Conservation (phyloP, 345 rosid species). For the Draba incana region DNA sequence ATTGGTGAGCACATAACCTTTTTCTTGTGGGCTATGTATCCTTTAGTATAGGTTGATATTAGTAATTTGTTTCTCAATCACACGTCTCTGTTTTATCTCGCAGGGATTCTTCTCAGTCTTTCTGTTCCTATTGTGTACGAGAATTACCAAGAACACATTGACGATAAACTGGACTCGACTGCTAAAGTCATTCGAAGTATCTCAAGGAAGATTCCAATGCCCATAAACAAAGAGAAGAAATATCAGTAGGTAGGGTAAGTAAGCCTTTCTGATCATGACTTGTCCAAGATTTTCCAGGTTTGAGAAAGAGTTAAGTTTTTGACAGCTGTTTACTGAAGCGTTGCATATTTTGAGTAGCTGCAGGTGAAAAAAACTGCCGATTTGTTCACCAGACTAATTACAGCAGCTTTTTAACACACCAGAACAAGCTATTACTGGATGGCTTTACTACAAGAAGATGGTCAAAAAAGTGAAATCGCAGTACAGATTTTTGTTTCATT, state of each 20-base stretch:
- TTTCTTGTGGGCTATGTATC: neutral
- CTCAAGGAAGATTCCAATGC: conserved; percentile 56
- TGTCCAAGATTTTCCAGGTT: conserved; percentile 8
- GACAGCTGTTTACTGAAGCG: conserved; percentile 13
- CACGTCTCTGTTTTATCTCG: conserved; percentile 17
- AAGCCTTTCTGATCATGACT: conserved; percentile 30
- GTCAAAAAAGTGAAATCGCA: conserved; percentile 28
- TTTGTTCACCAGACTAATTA: conserved; percentile 17
- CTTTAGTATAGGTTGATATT: conserved; percentile 1
- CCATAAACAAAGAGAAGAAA: conserved; percentile 70
- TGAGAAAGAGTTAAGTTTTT: conserved; percentile 23
- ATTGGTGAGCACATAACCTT: conserved; percentile 56
- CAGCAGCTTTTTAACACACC: conserved; percentile 25
- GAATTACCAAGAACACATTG: conserved; percentile 68
- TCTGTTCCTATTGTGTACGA: conserved; percentile 72
- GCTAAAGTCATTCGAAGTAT: conserved; percentile 50
- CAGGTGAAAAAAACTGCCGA: conserved; percentile 23
- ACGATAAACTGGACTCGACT: conserved; percentile 58
- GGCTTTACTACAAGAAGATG: conserved; percentile 20
- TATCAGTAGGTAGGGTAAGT: conserved; percentile 55
- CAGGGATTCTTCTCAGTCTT: conserved; percentile 76
- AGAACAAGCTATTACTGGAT: conserved; percentile 13
- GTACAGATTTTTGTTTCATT: conserved; percentile 37
- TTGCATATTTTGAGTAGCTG: conserved; percentile 12
- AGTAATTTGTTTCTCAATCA: conserved; percentile 9